Conservation (phyloP, 129 eudicot genomes). For the Flaveria sonorensis region DNA sequence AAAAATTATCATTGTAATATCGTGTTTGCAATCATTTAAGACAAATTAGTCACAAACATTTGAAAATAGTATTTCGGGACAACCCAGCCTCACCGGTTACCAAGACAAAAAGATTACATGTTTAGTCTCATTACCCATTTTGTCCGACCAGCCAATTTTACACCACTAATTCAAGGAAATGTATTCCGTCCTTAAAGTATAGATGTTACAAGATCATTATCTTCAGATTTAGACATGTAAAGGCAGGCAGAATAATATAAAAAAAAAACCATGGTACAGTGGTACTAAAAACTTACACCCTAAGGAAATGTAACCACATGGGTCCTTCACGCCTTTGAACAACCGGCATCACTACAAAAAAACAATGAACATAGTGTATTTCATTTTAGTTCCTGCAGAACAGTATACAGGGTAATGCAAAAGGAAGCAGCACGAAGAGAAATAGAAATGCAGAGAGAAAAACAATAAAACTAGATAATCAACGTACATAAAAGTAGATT, state of each 20-base stretch:
- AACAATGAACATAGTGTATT: not conserved
- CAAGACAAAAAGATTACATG: not conserved
- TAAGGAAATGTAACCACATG: conserved; percentile 90
- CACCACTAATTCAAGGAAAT: not conserved
- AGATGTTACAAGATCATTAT: conserved; percentile 16
- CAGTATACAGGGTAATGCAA: conserved; percentile 1
- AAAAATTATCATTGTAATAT: not conserved
- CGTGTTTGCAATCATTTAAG: not conserved
- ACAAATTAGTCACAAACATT: too few relatives aligned
- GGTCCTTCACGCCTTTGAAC: conserved; percentile 87
- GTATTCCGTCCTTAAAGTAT: not conserved
- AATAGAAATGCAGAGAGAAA: not conserved
- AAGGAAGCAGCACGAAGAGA: not conserved
- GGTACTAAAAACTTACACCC: conserved; percentile 65
- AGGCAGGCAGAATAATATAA: too few relatives aligned
- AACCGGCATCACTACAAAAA: conserved; percentile 76
- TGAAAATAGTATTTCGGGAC: not conserved
- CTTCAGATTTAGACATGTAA: not conserved
- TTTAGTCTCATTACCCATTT: not conserved
- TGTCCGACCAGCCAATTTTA: not conserved
- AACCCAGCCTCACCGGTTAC: not conserved
- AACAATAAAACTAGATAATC: not conserved
- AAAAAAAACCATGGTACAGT: too few relatives aligned
- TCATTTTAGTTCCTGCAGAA: not conserved
- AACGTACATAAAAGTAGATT: not conserved